Conservation (phyloP, 768 basidiomycete genomes). For the Tremella yokohamensis region DNA sequence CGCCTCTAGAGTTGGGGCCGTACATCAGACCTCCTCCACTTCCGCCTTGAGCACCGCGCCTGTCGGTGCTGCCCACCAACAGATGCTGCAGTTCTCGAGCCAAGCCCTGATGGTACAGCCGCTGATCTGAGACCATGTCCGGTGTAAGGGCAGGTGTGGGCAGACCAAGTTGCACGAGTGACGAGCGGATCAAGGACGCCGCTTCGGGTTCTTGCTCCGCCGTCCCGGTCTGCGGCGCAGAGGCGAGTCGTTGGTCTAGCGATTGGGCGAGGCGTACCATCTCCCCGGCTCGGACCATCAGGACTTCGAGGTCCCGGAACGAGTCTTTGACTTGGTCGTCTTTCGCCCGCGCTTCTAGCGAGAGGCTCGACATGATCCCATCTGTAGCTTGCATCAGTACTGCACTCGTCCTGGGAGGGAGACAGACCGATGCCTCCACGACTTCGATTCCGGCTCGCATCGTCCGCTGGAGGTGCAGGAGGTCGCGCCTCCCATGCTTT, state of each 20-base stretch:
- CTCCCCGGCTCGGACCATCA: conserved; percentile 86
- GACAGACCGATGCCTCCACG: conserved; percentile 55
- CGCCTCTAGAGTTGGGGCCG: conserved; percentile 59
- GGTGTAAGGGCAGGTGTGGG: conserved; percentile 78
- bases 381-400: conserved; percentile 55
- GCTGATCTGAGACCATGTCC: conserved; percentile 82
- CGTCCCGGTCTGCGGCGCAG: conserved; percentile 45
- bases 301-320: conserved; percentile 77
- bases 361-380: conserved; percentile 75
- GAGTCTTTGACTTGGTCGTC: conserved; percentile 69
- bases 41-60: neutral
- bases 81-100: conserved; percentile 76
- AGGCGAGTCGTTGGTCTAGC: conserved; percentile 68
- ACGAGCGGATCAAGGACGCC: conserved; percentile 79
- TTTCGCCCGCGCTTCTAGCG: conserved; percentile 63
- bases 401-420: neutral
- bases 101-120: conserved; percentile 71
- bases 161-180: conserved; percentile 83
- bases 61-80: conserved; percentile 56
- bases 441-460: neutral
- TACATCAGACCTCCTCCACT: conserved; percentile 65
- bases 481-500: conserved; percentile 65
- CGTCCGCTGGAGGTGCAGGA: neutral
- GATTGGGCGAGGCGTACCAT: conserved; percentile 88
- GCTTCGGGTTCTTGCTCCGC: conserved; percentile 50